phyloP scores from a whole-genome alignment of 306 rosid genomes.

The Casuarina equisetifolia region DNA sequence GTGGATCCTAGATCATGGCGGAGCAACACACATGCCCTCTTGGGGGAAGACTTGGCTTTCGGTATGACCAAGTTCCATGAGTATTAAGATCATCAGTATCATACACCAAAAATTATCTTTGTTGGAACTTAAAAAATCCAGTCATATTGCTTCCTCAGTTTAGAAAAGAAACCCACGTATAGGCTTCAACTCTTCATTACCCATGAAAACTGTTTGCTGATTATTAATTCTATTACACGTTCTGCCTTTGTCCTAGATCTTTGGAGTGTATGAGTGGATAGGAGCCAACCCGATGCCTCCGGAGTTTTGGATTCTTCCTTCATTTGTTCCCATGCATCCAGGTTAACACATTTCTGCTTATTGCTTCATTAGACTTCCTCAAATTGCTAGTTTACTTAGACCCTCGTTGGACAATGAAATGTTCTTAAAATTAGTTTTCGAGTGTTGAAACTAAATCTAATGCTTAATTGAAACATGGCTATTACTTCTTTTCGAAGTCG shows the following conservation, averaged over 20 bases:
- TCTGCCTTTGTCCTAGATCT: not conserved
- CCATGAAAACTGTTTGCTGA: not conserved
- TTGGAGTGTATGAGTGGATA: slow-evolving; percentile 26
- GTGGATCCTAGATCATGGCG: slow-evolving; percentile 25
- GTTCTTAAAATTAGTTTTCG: not conserved
- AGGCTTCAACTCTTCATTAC: no score
- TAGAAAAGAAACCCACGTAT: no score
- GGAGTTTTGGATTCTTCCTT: slow-evolving; percentile 23
- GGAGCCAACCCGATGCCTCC: slow-evolving; percentile 25
- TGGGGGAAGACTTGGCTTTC: slow-evolving; percentile 26
- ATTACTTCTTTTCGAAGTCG: not conserved
- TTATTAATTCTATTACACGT: not conserved
- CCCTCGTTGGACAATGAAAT: not conserved
- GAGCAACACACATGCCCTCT: slow-evolving; percentile 6
- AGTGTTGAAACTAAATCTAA: not conserved
- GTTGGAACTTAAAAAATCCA: no score
- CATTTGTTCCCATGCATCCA: slow-evolving; percentile 15
- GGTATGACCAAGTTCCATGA: not conserved
- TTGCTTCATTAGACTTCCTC: no score
- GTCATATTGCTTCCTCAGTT: no score
- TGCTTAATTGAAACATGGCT: not conserved
- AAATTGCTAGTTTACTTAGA: not conserved
- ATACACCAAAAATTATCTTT: no score
- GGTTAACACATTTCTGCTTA: not conserved
- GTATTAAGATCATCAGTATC: no score